Percentiles rank a stretch among this genome's conserved stretches.
phyloP scores from a whole-genome alignment of 371 early-diverging fungal genomes.

The Rhizopus sp. region DNA sequence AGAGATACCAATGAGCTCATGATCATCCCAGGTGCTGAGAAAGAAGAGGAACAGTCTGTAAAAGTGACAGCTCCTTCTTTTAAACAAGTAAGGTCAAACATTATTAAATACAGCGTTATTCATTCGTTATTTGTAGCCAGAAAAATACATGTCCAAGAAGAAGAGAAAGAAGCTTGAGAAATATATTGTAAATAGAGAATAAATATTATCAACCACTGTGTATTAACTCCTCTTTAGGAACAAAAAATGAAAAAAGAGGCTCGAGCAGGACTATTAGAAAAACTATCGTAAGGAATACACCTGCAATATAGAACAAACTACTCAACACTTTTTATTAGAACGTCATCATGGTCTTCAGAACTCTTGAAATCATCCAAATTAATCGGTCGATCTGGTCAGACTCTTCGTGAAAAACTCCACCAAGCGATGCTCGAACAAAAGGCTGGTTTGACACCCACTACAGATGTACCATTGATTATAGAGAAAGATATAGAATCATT shows the following conservation, averaged over 20 bases:
- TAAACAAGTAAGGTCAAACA: conserved; percentile 14
- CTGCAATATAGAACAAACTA: neutral
- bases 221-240: conserved; percentile 53
- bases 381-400: conserved; percentile 70
- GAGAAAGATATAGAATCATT: conserved; percentile 40
- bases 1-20: conserved; percentile 41
- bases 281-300: conserved; percentile 61
- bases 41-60: conserved; percentile 1
- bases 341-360: conserved; percentile 70
- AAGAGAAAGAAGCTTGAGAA: conserved; percentile 82
- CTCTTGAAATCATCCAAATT: conserved; percentile 80
- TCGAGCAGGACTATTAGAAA: conserved; percentile 76
- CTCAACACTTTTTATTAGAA: conserved; percentile 22
- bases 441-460: conserved; percentile 60
- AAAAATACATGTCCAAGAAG: conserved; percentile 63
- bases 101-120: neutral
- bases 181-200: conserved; percentile 64
- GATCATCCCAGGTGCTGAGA: conserved; percentile 35
- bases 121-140: conserved; percentile 19
- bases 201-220: neutral
- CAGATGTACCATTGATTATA: conserved; percentile 48
- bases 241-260: conserved; percentile 95
- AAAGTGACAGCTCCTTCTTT: conserved; percentile 11
- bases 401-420: conserved; percentile 71
- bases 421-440: conserved; percentile 76